Base-by-base conservation (phyloP, 306 rosid genomes). In the Gillenia trifoliata region DNA sequence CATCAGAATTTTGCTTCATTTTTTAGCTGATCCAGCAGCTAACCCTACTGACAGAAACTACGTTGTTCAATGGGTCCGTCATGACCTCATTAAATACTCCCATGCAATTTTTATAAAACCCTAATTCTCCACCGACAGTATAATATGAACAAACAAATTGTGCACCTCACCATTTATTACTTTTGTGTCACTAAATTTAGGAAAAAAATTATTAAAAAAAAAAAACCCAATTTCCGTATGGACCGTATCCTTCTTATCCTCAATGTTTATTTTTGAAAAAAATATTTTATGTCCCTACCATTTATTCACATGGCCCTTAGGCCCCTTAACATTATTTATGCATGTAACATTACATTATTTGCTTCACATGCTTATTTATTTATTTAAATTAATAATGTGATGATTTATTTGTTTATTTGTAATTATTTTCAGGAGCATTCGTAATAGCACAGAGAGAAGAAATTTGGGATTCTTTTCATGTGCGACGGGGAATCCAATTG, bases 401-500 rank as follows among this genome's bases (percentile, higher is more conserved):
- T 30, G 13, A 13, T 43, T 26, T n/a, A 12, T 23, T 15, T 64
- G 28, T 43, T 70, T 34, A 20, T 19, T 11, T 26, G 12, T 5
- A 15, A 16, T 75, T 29, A 3, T n/a, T 41, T 19, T 57, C 90
- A 90, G 98, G 98, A 73, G 75, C 67, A 86, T 90, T 55, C 87
- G 87, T 65, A 94, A 92, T 55, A 70, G 86, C 71, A 90, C 93
- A 2, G 88, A 76, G 33, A 81, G 98, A 52, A 87, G 99, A 83
- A 89, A 83, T 6, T 82, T 94, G 84, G 90, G 87, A 20, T 94
- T 61, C 67, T 91, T 94, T 86, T 80, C 98, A n/a, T 94, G 98
- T 10, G 92, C 83, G 47, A 88, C 89, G 3, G 99, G 99, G 13
- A 94, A 94, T 31, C 96, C 99, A 23, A 88, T 94, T 8, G 99